A percentile compares a stretch with the other conserved stretches of the same genome.
These are phyloP conservation scores for Rhizoctonia solani DNA, from an alignment of 1,284 basidiomycete genomes.

Conservation along the genomic window DNA sequence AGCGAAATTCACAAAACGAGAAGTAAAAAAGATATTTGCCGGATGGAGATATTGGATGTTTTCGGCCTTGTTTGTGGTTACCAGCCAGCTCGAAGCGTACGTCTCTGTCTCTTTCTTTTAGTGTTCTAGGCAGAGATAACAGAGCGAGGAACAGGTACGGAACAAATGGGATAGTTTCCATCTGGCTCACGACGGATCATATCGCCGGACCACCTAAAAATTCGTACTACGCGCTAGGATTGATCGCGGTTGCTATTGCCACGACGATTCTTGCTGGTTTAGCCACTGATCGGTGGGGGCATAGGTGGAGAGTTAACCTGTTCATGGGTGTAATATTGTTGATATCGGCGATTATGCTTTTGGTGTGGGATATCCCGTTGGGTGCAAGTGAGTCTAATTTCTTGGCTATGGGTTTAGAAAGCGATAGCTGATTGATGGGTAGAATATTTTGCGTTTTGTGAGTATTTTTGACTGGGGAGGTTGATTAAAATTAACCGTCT, in stretches of 20 bases:
- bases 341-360: slow-evolving; percentile 27
- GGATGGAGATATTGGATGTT: slow-evolving; percentile 34
- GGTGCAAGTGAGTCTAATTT: slow-evolving; percentile 11
- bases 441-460: slow-evolving; percentile 33
- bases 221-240: slow-evolving; percentile 28
- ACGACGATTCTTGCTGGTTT: slow-evolving; percentile 19
- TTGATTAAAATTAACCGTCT: not conserved
- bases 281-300: slow-evolving; percentile 21
- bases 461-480: not conserved
- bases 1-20: slow-evolving; percentile 1
- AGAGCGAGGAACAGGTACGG: too few species aligned
- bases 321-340: slow-evolving; percentile 27
- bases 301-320: slow-evolving; percentile 25
- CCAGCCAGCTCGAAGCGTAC: slow-evolving; percentile 25
- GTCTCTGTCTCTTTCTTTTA: not conserved
- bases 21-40: slow-evolving; percentile 1
- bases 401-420: not conserved
- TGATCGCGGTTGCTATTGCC: slow-evolving; percentile 28
- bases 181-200: slow-evolving; percentile 12
- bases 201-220: slow-evolving; percentile 26
- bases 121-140: too few species aligned
- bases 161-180: slow-evolving; percentile 26
- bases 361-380: slow-evolving; percentile 30
- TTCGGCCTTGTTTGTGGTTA: slow-evolving; percentile 19
- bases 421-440: not conserved